Conservation (phyloP, 768 basidiomycete species). For the Vishniacozyma victoriae region DNA sequence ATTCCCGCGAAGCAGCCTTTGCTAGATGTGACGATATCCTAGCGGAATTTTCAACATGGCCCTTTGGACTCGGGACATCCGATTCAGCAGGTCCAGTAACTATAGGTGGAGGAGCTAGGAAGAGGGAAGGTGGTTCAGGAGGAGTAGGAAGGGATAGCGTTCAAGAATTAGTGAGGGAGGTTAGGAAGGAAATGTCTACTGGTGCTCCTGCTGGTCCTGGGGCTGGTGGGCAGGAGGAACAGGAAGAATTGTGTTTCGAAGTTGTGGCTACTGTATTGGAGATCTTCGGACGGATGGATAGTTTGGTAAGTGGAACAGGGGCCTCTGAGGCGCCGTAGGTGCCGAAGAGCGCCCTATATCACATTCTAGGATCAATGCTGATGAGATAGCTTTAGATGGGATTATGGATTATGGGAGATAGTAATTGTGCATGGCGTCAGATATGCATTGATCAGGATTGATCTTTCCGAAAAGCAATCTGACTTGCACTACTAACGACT, state of each 20-base stretch:
- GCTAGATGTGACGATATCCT: constrained; percentile 89
- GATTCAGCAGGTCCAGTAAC: constrained; percentile 48
- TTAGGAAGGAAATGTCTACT: constrained; percentile 46
- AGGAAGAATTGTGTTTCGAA: constrained; percentile 74
- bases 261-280: constrained; percentile 86
- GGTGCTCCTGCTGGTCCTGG: constrained; percentile 23
- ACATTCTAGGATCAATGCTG: not conserved
- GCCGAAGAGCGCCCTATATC: too few species aligned
- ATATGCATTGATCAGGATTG: too few species aligned
- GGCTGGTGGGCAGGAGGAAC: constrained; percentile 41
- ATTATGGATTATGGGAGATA: not conserved
- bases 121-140: constrained; percentile 50
- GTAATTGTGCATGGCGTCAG: too few species aligned
- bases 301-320: constrained; percentile 53
- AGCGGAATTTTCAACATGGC: constrained; percentile 85
- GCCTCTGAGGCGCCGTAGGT: not conserved
- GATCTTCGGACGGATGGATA: constrained; percentile 87
- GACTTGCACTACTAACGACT: too few species aligned
- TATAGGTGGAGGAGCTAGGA: constrained; percentile 55
- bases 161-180: constrained; percentile 49
- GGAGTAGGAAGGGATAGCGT: constrained; percentile 48
- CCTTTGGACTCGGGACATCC: constrained; percentile 58
- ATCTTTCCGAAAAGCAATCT: too few species aligned
- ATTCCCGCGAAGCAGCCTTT: constrained; percentile 89
- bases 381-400: not conserved